Conservation (phyloP, 169 alveolate genomes). For the Plasmodium malariae region DNA sequence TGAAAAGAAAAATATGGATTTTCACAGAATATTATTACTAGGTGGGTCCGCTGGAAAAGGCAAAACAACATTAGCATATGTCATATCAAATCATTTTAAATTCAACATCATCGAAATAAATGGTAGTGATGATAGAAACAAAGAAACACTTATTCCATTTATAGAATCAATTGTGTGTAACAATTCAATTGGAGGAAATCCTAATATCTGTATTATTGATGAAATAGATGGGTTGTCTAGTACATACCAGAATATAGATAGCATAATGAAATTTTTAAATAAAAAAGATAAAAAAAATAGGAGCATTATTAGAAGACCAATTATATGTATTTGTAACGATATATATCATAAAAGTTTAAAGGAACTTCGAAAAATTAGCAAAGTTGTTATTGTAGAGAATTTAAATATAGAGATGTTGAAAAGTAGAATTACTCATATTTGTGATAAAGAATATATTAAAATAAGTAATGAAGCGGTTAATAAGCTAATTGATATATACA, state of each 20-base stretch:
- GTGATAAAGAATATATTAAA: conserved; percentile 78
- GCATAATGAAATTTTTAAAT: conserved; percentile 64
- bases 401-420: conserved; percentile 78
- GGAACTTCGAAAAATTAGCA: conserved; percentile 84
- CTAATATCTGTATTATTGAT: conserved; percentile 92
- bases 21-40: conserved; percentile 83
- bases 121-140: conserved; percentile 97
- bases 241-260: conserved; percentile 87
- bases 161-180: conserved; percentile 82
- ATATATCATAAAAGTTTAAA: conserved; percentile 83
- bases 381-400: conserved; percentile 81
- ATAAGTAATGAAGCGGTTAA: conserved; percentile 78
- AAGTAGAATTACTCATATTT: conserved; percentile 78
- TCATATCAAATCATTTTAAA: conserved; percentile 92
- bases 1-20: conserved; percentile 58
- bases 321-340: conserved; percentile 97
- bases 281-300: conserved; percentile 66
- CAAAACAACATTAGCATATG: conserved; percentile 93
- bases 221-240: conserved; percentile 97
- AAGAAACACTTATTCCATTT: conserved; percentile 83
- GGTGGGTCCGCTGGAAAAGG: conserved; percentile 98
- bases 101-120: conserved; percentile 95
- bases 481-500: conserved; percentile 79
- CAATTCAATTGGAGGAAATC: conserved; percentile 83
- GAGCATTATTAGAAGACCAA: conserved; percentile 89